phyloP scores from a whole-genome alignment of 108 stramenopile genomes.

The Epipyxis sp. region DNA sequence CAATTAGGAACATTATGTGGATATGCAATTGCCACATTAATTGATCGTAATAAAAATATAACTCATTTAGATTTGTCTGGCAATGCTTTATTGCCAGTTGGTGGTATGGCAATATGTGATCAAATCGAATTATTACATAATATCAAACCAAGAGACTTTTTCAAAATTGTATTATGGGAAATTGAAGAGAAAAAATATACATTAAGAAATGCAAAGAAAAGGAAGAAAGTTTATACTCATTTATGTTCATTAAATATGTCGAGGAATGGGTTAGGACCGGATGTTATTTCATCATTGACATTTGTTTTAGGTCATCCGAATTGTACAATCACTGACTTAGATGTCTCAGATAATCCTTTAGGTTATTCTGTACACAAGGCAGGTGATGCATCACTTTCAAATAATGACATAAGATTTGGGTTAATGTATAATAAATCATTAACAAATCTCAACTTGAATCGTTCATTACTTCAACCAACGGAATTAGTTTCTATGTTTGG shows the following conservation, averaged over 20 bases:
- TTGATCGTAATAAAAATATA: not conserved
- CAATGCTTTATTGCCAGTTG: not conserved
- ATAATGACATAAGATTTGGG: not conserved
- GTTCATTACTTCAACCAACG: not conserved
- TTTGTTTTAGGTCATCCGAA: not conserved
- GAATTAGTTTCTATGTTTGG: conserved; percentile 21
- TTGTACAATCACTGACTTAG: not conserved
- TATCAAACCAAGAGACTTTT: not conserved
- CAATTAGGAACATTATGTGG: conserved; percentile 5
- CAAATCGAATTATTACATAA: not conserved
- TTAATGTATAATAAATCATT: not conserved
- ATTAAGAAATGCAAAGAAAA: not conserved
- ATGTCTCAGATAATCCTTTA: conserved; percentile 29
- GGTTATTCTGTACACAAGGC: not conserved
- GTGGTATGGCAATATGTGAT: conserved; percentile 1
- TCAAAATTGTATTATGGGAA: not conserved
- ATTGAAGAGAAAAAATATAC: conserved; percentile 16
- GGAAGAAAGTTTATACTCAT: conserved; percentile 6
- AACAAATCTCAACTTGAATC: not conserved
- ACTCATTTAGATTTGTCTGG: not conserved
- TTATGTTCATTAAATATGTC: not conserved
- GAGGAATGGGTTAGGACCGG: conserved; percentile 15
- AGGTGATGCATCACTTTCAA: not conserved
- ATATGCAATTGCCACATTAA: not conserved
- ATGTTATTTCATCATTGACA: not conserved